Conservation (phyloP, 2,329 filamentous ascomycete species). For the Penicillium sumatraense region DNA sequence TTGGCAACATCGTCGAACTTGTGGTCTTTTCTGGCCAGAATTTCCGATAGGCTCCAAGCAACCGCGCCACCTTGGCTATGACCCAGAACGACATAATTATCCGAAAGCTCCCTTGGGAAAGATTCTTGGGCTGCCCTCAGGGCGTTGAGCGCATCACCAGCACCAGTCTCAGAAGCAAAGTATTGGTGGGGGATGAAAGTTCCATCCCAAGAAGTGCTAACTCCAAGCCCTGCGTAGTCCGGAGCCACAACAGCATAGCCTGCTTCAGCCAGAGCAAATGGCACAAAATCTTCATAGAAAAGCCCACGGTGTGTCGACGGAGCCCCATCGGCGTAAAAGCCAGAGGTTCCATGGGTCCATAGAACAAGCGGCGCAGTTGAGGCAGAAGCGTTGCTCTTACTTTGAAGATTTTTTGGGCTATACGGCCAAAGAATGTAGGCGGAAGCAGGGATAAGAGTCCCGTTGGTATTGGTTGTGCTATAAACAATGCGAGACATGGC, state of each 20-base stretch:
- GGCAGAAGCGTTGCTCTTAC: neutral
- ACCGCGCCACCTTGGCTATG: slow-evolving; percentile 54
- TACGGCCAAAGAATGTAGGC: slow-evolving; percentile 59
- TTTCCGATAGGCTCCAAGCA: slow-evolving; percentile 42
- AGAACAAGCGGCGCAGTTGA: slow-evolving; percentile 37
- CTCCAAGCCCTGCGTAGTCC: slow-evolving; percentile 53
- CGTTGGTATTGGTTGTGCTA: slow-evolving; percentile 51
- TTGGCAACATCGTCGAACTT: slow-evolving; percentile 9
- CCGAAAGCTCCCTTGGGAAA: slow-evolving; percentile 42
- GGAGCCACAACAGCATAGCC: slow-evolving; percentile 53
- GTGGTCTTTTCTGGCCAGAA: slow-evolving; percentile 12
- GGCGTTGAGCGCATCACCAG: slow-evolving; percentile 51
- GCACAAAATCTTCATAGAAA: slow-evolving; percentile 46
- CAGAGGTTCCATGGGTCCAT: slow-evolving; percentile 54
- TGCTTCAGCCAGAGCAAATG: slow-evolving; percentile 46
- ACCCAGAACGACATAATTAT: slow-evolving; percentile 51
- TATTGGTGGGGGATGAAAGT: slow-evolving; percentile 48
- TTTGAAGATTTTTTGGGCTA: slow-evolving; percentile 21
- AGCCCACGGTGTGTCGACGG: slow-evolving; percentile 50
- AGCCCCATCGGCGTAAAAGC: slow-evolving; percentile 43
- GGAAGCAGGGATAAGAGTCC: slow-evolving; percentile 52
- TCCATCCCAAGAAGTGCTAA: slow-evolving; percentile 39
- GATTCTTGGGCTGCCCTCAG: slow-evolving; percentile 48
- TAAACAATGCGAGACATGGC: slow-evolving; percentile 56
- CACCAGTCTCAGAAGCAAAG: slow-evolving; percentile 42